These are phyloP conservation scores for Hypoxylon sp. DNA, from an alignment of 2,329 filamentous ascomycete genomes.

Conservation along the genomic window DNA sequence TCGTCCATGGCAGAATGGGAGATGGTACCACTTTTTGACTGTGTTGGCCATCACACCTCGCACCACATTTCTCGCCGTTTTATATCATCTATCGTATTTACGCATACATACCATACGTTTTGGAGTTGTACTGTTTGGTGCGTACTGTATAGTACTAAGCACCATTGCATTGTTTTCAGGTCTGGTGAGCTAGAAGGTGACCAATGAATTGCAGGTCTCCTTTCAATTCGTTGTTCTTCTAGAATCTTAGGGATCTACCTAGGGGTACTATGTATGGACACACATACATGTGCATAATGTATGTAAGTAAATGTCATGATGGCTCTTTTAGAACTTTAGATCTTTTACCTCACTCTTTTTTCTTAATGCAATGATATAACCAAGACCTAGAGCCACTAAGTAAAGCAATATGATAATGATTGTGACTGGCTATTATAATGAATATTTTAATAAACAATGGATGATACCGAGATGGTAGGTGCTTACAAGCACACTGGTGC, in stretches of 20 bases:
- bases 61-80: slow-evolving; percentile 4
- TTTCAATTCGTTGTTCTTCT: slow-evolving; percentile 6
- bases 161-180: neutral
- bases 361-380: neutral
- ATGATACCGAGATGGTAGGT: neutral
- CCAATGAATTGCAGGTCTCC: slow-evolving; percentile 3
- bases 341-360: neutral
- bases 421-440: neutral
- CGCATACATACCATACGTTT: slow-evolving; percentile 4
- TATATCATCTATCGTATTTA: slow-evolving; percentile 16
- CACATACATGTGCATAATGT: neutral
- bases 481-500: neutral
- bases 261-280: slow-evolving; percentile 1
- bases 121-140: neutral
- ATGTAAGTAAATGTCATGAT: neutral
- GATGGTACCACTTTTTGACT: slow-evolving; percentile 37
- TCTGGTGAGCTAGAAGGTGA: slow-evolving; percentile 16
- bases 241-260: neutral
- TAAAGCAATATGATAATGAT: neutral
- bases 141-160: neutral
- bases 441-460: neutral
- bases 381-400: neutral
- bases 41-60: slow-evolving; percentile 39
- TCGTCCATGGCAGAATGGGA: slow-evolving; percentile 14
- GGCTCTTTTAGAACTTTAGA: neutral